Percentiles rank a stretch among this genome's conserved stretches.
Evolutionary conservation across 2,329 filamentous ascomycete species (phyloP).

Genomic region (Talaromyces pinophilus): DNA sequence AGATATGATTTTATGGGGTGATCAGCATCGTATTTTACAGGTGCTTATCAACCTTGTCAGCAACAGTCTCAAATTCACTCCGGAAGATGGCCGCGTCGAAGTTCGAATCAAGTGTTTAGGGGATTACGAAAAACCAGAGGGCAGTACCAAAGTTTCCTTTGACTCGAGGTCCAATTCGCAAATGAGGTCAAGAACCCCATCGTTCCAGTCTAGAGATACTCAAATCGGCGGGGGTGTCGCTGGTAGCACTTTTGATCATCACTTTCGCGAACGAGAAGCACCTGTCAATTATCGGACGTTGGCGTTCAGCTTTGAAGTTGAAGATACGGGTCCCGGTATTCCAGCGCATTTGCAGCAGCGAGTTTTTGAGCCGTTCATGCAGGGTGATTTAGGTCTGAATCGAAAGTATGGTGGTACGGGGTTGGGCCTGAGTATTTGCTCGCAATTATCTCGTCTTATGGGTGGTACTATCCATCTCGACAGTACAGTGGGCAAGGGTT

Average conservation of each 20-base stretch:
- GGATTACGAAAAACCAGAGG: conserved; percentile 33
- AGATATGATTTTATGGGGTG: conserved; percentile 89
- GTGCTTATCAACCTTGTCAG: conserved; percentile 79
- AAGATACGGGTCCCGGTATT: conserved; percentile 86
- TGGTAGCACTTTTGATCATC: conserved; percentile 14
- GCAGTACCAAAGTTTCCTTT: conserved; percentile 49
- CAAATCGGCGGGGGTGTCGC: conserved; percentile 30
- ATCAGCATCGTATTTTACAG: conserved; percentile 85
- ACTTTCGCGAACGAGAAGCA: conserved; percentile 33
- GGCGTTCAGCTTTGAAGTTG: conserved; percentile 82
- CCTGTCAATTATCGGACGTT: conserved; percentile 65
- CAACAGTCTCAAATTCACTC: conserved; percentile 90
- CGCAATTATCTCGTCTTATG: conserved; percentile 82
- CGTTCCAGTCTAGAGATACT: conserved; percentile 28
- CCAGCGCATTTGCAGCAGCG: conserved; percentile 73
- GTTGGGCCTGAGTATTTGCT: conserved; percentile 83
- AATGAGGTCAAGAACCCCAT: conserved; percentile 22
- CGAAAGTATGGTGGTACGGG: conserved; percentile 91
- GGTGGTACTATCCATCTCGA: conserved; percentile 71
- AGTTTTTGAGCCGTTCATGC: conserved; percentile 92
- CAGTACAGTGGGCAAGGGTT: conserved; percentile 72
- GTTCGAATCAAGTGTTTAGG: conserved; percentile 71
- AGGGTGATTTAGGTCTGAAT: conserved; percentile 84
- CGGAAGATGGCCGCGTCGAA: conserved; percentile 70
- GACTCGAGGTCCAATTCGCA: conserved; percentile 35